These are phyloP conservation scores for Boletus eberwhitei DNA, from an alignment of 768 basidiomycete species.

Conservation along the genomic window DNA sequence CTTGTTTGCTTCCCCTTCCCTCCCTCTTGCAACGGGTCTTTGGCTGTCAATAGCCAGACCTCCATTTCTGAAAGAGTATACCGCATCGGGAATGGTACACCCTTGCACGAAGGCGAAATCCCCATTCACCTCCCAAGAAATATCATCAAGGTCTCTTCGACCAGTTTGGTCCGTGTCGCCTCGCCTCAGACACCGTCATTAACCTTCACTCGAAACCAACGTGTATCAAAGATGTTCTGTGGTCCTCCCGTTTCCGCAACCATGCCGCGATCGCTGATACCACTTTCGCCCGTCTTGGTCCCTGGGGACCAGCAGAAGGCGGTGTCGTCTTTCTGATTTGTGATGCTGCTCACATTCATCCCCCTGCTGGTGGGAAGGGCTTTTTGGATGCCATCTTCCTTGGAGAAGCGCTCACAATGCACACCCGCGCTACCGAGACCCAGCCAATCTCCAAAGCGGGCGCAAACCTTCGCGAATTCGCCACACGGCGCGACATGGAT, in stretches of 20 bases:
- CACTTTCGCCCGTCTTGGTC: conserved; percentile 32
- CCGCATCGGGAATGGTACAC: too few species aligned
- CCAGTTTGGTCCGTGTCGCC: too few species aligned
- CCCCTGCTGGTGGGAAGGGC: conserved; percentile 54
- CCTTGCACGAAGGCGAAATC: too few species aligned
- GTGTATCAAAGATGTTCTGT: conserved; percentile 36
- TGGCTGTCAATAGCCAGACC: too few species aligned
- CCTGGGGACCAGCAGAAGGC: conserved; percentile 7
- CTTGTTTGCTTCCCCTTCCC: too few species aligned
- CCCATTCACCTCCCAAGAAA: too few species aligned
- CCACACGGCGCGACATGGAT: conserved; percentile 31
- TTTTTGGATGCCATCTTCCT: conserved; percentile 50
- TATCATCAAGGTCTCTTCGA: too few species aligned
- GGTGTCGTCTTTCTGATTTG: conserved; percentile 33
- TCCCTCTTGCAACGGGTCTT: too few species aligned
- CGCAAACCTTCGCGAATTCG: conserved; percentile 34
- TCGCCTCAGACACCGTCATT: too few species aligned
- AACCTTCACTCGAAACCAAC: too few species aligned
- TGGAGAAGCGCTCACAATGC: conserved; percentile 40
- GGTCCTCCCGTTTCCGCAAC: conserved; percentile 48
- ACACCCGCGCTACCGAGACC: conserved; percentile 22
- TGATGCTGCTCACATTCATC: conserved; percentile 54
- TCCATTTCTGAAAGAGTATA: too few species aligned
- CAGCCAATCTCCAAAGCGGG: conserved; percentile 22
- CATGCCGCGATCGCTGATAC: conserved; percentile 42